Evolutionary conservation across 225 moss, liverwort and hornwort species (phyloP).

Genomic region (Sphagnum tenellum): DNA sequence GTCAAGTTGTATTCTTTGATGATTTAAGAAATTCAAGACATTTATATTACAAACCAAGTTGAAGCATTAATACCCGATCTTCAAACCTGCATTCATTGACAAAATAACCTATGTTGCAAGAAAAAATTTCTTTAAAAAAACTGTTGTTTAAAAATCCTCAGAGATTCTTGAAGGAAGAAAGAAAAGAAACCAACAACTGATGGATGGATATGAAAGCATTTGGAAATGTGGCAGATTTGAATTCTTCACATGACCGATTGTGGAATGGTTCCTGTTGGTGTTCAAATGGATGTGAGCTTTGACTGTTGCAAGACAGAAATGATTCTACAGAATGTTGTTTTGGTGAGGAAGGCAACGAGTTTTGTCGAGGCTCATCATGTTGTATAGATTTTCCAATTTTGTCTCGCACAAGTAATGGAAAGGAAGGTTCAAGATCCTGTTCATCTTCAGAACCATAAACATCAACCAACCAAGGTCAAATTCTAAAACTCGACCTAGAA

Average conservation of each 20-base stretch:
- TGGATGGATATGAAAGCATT: no score
- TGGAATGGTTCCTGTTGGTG: constrained; percentile 2
- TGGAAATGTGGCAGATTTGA: not conserved
- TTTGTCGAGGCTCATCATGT: not conserved
- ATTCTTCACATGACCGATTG: constrained; percentile 10
- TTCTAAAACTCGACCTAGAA: not conserved
- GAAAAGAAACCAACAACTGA: no score
- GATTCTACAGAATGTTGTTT: not conserved
- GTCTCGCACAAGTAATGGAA: constrained; percentile 34
- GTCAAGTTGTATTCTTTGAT: constrained; percentile 17
- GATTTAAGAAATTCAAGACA: not conserved
- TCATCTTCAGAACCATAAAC: constrained; percentile 9
- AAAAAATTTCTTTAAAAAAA: no score
- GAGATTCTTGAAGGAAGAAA: no score
- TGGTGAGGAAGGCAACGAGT: no score
- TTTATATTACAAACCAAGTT: not conserved
- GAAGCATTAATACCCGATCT: not conserved
- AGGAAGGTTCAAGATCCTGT: constrained; percentile 22
- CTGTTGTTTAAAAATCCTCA: no score
- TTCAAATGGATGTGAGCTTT: constrained; percentile 2
- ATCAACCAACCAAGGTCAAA: not conserved
- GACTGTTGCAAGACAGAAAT: not conserved
- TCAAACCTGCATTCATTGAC: constrained; percentile 20
- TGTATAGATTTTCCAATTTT: constrained; percentile 17
- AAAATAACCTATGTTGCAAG: not conserved